Conservation (phyloP, 257 asterid species). For the Solanum pimpinellifolium region DNA sequence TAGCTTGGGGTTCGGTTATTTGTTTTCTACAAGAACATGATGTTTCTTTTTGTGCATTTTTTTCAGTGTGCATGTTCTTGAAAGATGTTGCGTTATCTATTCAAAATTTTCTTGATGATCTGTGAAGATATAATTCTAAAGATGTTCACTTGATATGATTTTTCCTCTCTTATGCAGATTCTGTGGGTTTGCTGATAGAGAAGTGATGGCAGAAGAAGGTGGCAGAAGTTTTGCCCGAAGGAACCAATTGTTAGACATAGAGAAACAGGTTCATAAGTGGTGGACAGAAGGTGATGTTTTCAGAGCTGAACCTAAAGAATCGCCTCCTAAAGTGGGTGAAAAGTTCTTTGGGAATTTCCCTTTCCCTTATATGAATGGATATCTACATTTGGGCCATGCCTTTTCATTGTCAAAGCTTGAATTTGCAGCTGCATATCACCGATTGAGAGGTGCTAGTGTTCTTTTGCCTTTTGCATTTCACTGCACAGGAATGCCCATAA, state of each 20-base stretch:
- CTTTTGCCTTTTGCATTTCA: constrained; percentile 85
- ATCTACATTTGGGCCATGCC: constrained; percentile 86
- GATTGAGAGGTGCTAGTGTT: constrained; percentile 82
- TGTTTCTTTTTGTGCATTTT: neutral
- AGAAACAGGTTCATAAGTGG: constrained; percentile 48
- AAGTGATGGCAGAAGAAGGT: constrained; percentile 53
- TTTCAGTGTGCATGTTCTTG: neutral
- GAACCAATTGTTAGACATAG: constrained; percentile 45
- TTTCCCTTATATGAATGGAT: constrained; percentile 91
- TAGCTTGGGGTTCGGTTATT: neutral
- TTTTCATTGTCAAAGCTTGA: constrained; percentile 85
- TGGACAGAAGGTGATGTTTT: constrained; percentile 70
- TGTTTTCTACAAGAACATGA: neutral
- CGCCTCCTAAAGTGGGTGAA: constrained; percentile 58
- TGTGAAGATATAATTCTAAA: neutral
- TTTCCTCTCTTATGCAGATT: constrained; percentile 17
- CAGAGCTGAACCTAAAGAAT: constrained; percentile 53
- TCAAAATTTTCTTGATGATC: neutral
- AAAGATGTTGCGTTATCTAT: neutral
- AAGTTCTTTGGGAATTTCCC: constrained; percentile 90
- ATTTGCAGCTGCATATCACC: constrained; percentile 84
- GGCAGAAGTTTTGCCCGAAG: constrained; percentile 65
- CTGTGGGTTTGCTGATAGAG: constrained; percentile 21
- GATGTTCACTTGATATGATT: neutral
- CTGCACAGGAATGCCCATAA: constrained; percentile 95